A percentile compares a stretch with the other conserved stretches of the same genome.
Conservation (phyloP, 1,139 yeast genomes). For the Lodderomyces oxycetoniae region DNA sequence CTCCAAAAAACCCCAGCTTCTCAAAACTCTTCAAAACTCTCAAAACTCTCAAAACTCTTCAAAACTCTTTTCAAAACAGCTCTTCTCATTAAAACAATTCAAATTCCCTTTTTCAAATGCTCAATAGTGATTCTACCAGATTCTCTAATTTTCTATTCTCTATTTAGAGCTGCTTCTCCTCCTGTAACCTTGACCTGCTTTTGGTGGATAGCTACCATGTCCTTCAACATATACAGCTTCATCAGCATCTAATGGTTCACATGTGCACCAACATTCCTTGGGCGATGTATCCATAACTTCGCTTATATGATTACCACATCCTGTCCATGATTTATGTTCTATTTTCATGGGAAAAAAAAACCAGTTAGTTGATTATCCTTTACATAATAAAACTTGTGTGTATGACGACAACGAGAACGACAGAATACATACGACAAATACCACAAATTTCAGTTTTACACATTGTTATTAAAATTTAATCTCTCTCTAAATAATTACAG, state of each 20-base stretch:
- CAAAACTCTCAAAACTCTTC: too few relatives aligned
- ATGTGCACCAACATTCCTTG: constrained; percentile 37
- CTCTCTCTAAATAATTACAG: too few relatives aligned
- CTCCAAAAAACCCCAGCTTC: too few relatives aligned
- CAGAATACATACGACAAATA: constrained; percentile 23
- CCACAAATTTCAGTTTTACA: constrained; percentile 35
- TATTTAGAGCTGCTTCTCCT: too few relatives aligned
- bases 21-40: too few relatives aligned
- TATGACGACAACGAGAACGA: background rate
- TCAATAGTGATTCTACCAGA: too few relatives aligned
- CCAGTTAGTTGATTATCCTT: background rate
- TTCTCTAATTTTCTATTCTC: too few relatives aligned
- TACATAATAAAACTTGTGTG: too few relatives aligned
- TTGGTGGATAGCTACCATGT: constrained; percentile 35
- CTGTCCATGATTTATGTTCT: constrained; percentile 34
- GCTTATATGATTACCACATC: constrained; percentile 32
- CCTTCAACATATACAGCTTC: constrained; percentile 18
- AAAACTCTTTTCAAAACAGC: too few relatives aligned
- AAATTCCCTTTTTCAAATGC: too few relatives aligned
- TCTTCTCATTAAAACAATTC: too few relatives aligned
- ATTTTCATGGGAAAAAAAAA: background rate
- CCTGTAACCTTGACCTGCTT: constrained; percentile 38
- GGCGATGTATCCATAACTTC: constrained; percentile 33
- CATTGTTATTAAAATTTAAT: constrained; percentile 21
- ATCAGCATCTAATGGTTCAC: constrained; percentile 21